Base-by-base conservation (phyloP, 2,329 filamentous ascomycete species). In the Domatiomyces globalis region DNA sequence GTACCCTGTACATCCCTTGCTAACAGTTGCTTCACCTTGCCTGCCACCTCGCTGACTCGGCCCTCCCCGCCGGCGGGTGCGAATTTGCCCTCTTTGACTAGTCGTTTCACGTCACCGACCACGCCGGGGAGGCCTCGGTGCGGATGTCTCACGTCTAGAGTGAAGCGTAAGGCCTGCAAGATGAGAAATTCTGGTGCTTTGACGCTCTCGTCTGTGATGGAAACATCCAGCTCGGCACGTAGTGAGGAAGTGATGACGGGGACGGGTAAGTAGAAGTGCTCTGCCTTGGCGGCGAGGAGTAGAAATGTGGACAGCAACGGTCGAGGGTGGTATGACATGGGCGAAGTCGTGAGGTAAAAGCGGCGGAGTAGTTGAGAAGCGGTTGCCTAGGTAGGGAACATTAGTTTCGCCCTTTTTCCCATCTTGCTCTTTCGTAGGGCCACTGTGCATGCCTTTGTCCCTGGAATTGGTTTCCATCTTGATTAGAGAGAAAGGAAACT, bases 321-420 rank as follows among this genome's bases (percentile, higher is more conserved):
- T 56, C 86, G 85, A 0, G 89, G 90, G 56, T 90, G 86, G 65
- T 98, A 96, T 27, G 89, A 95, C 86, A 96, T 95, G 63, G 89
- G 80, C 43, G 86, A 94, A 69, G 96, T 95, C 63, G 85, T 90
- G 39, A 95, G 78, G 71, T 96, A 98, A 75, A 98, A 96, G 52
- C 92, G 85, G 51, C 87, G 85, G 54, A 98, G 77, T 66, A 94
- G 95, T 63, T 94, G 81, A 55, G 90, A 85, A 2, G 87, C 87
- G 5, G 89, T 95, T 22, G 84, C 81, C 76, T 80, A 49, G 52
- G 45, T 10, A 18, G 22, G 19, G 22, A 50, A 18, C 10, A 15
- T 43, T 29, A 19, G 42, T 7, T 25, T 25, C 6, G 22, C 22
- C 22, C 22, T 25, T 25, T 25, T 25, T 25, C 22, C 22, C 3